Conservation (phyloP, 129 eudicot genomes). For the Flaveria robusta region DNA sequence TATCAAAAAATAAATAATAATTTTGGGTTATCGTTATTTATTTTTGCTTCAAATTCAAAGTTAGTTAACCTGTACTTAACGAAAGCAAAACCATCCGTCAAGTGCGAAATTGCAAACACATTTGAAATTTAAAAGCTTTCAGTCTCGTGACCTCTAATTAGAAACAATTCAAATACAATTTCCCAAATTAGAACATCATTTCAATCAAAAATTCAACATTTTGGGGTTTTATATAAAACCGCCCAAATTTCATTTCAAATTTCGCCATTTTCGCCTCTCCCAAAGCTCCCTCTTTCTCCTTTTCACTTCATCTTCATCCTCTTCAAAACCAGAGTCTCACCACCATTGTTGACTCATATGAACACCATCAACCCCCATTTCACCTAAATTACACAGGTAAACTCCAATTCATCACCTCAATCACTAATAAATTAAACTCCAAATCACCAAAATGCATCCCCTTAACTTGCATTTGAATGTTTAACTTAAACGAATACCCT, state of each 20-base stretch:
- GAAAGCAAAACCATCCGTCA: too few relatives aligned
- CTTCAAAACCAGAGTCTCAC: slow-evolving; percentile 26
- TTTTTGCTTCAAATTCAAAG: too few relatives aligned
- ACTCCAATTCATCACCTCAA: neutral
- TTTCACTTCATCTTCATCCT: slow-evolving; percentile 15
- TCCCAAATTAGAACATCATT: neutral
- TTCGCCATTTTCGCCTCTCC: slow-evolving; percentile 35
- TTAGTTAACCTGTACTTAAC: too few relatives aligned
- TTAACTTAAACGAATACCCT: neutral
- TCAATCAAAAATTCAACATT: neutral
- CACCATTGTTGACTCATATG: slow-evolving; percentile 29
- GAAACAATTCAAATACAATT: neutral
- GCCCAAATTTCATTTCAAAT: slow-evolving; percentile 33
- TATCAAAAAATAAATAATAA: too few relatives aligned
- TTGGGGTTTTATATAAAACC: slow-evolving; percentile 21
- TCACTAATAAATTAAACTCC: neutral
- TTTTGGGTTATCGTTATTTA: too few relatives aligned
- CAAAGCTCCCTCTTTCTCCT: slow-evolving; percentile 11
- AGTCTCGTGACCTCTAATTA: neutral
- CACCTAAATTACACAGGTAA: slow-evolving; percentile 26
- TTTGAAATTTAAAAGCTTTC: slow-evolving; percentile 23
- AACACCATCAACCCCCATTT: slow-evolving; percentile 2
- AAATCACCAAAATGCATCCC: neutral
- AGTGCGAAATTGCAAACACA: neutral
- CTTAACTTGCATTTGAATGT: neutral